Evolutionary conservation across 176 grass and related monocot genomes (phyloP), one percentile per base, ranked within the genome.

Genomic region (Phyllostachys edulis): DNA sequence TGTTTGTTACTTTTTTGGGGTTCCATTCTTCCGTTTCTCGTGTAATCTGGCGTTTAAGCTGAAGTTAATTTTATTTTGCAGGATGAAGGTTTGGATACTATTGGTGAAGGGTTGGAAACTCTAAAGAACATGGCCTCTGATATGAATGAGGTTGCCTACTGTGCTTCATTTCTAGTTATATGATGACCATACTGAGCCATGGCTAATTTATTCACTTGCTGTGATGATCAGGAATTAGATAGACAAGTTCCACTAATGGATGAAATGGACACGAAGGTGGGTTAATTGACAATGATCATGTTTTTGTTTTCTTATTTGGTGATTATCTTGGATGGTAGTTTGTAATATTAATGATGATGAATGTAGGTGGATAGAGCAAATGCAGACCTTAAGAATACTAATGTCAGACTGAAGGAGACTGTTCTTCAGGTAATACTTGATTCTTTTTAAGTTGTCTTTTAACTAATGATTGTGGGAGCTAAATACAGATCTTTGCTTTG

Each of bases 221-320:
- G 29, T 68, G 59, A 49, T 80, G 16, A 57, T 52, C 60, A 97
- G 94, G 94, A 97, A 90, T 23, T 97, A 85, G 89, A 97, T 76
- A 94, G 89, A 77, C 91, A 94, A 94, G 91, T 91, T 55, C 94
- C 94, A 34, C 77, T 94, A 66, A 92, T 97, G 84, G 94, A 93
- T 75, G 94, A 97, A 86, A 90, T 97, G 71, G 94, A 97, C 39
- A 67, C 67, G 2, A 97, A 97, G 94, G 91, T 97, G 27, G 21
- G 81, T 73, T 77, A 60, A 36, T 27, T 51, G 6, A 3, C 56
- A 65, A 15, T 37, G 6, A 57, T 40, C 3, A 3, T 32, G 0
- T 69, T 39, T 85, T 40, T 44, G 7, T 29, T 63, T 24, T 15
- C 18, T 64, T 32, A 52, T 69, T 37, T 11, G 11, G 40, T 69